Conservation (phyloP, 1,284 basidiomycete genomes). For the Irpex sp. region DNA sequence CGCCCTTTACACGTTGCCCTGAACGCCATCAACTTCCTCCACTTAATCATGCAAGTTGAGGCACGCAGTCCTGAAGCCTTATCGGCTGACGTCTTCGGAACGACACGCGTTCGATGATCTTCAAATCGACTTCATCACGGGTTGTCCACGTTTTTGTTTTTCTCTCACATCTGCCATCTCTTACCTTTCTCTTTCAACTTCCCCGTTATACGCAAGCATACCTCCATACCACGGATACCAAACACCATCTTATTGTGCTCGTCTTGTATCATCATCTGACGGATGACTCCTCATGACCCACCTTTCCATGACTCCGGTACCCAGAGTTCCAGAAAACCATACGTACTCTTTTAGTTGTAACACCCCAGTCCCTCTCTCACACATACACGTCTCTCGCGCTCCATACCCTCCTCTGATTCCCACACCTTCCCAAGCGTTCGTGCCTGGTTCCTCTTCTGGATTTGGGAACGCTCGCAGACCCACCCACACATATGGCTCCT, state of each 20-base stretch:
- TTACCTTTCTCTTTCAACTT: not conserved
- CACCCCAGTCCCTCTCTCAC: not conserved
- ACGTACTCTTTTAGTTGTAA: not conserved
- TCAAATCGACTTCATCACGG: not conserved
- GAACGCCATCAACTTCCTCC: not conserved
- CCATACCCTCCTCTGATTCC: not conserved
- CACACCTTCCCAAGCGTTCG: not conserved
- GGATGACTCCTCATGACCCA: not conserved
- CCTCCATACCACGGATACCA: slow-evolving; percentile 5
- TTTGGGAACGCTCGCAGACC: not conserved
- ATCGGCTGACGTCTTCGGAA: not conserved
- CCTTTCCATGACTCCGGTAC: not conserved
- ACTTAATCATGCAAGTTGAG: not conserved
- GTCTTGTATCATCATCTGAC: slow-evolving; percentile 3
- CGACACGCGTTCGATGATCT: not conserved
- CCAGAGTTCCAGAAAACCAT: not conserved
- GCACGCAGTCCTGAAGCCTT: not conserved
- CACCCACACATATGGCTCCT: not conserved
- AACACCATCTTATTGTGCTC: not conserved
- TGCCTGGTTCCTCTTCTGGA: not conserved
- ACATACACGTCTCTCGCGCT: not conserved
- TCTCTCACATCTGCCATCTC: not conserved
- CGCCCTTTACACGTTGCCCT: not conserved
- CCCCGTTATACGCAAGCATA: not conserved
- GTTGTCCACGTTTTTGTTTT: not conserved